Base-by-base conservation (phyloP, 345 rosid species). In the Trapa incisa region DNA sequence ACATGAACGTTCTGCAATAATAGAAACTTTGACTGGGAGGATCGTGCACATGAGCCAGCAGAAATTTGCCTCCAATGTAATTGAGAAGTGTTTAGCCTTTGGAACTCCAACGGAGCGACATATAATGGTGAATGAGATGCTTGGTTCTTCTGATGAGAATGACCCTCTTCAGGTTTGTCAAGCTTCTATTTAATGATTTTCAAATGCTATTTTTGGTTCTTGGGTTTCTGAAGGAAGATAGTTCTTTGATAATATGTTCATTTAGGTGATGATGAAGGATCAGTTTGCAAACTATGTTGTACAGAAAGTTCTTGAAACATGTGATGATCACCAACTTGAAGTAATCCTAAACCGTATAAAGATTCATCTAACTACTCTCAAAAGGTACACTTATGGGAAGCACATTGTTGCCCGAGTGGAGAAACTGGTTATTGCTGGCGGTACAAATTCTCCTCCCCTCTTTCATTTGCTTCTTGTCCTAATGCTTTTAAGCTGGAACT, bases 261-360 rank as follows among this genome's bases (percentile, higher is more conserved):
- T 77, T 69, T 77, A 92, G 98, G 96, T 76, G 69, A 92, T 92
- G 98, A 92, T 92, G 98, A 92, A 92, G 81, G 98, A 92, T 76
- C 98, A 92, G 80, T 93, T 90, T 76, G 98, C 97, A 43, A 93
- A 93, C 81, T 93, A 93, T 60, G 98, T 93, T 60, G 98, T 93
- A 80, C 98, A 93, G 78, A 93, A 93, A 71, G 97, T 93, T 75
- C 82, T 93, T 80, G 98, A 90, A 80, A 90, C 98, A 63, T 90
- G 94, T 64, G 94, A 90, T 73, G 98, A 90, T 80, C 92, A 83
- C 75, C 94, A 83, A 37, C 94, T 88, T 43, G 96, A 87, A 80
- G 80, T 82, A 61, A 86, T 93, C 69, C 94, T 93, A 36, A 85
- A 77, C 64, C 88, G 98, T 39, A 93, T 93, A 64, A 90, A 90